Conservation (phyloP, 2,329 filamentous ascomycete species). For the Aspergillus sp. region DNA sequence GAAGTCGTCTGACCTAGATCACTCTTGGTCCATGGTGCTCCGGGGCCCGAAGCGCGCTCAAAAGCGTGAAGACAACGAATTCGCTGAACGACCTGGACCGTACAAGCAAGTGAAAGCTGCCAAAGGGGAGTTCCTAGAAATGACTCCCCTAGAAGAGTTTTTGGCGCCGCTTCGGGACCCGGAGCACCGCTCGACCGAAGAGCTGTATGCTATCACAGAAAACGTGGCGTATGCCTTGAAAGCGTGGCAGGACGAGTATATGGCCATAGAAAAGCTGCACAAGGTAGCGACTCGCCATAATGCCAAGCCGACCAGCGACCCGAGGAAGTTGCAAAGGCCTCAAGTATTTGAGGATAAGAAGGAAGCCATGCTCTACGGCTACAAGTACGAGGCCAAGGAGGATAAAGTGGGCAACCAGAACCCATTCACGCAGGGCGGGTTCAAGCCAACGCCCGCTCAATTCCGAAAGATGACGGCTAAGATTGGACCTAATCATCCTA, state of each 20-base stretch:
- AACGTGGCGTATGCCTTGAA: slow-evolving; percentile 57
- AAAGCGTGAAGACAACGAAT: slow-evolving; percentile 31
- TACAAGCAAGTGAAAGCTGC: slow-evolving; percentile 35
- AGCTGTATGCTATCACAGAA: slow-evolving; percentile 57
- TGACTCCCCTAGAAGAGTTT: slow-evolving; percentile 39
- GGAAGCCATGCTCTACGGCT: slow-evolving; percentile 63
- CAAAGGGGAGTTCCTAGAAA: slow-evolving; percentile 41
- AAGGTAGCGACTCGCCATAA: slow-evolving; percentile 50
- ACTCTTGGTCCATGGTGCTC: slow-evolving; percentile 38
- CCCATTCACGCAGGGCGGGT: slow-evolving; percentile 57
- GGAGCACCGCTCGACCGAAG: slow-evolving; percentile 50
- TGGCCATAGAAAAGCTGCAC: slow-evolving; percentile 54
- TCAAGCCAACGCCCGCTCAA: slow-evolving; percentile 47
- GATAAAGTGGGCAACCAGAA: slow-evolving; percentile 54
- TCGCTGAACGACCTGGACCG: slow-evolving; percentile 32
- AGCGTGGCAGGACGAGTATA: slow-evolving; percentile 61
- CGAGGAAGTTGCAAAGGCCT: slow-evolving; percentile 54
- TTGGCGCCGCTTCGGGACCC: slow-evolving; percentile 41
- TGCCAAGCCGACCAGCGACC: slow-evolving; percentile 51
- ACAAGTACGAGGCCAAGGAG: slow-evolving; percentile 56
- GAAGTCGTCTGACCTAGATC: slow-evolving; percentile 31
- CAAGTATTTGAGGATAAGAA: slow-evolving; percentile 61
- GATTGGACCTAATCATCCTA: slow-evolving; percentile 38
- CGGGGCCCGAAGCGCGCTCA: slow-evolving; percentile 31
- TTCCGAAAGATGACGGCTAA: slow-evolving; percentile 43